Conservation (phyloP, 1,284 basidiomycete genomes). For the Pisolithus thermaeus region DNA sequence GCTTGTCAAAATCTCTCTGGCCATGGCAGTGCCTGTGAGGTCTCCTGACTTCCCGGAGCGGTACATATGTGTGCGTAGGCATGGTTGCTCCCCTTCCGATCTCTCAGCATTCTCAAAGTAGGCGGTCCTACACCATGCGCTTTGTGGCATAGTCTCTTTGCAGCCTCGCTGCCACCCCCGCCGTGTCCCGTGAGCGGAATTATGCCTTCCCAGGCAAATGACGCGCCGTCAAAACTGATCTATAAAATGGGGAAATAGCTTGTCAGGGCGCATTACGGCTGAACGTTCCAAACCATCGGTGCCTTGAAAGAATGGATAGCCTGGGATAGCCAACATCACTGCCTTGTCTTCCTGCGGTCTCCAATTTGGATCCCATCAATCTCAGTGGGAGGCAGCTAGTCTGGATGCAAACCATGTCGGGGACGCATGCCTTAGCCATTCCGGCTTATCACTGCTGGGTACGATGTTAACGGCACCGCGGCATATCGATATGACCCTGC, state of each 20-base stretch:
- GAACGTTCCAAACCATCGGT: not conserved
- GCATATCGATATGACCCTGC: not conserved
- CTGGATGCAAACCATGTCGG: not conserved
- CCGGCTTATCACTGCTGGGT: not conserved
- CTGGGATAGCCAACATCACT: not conserved
- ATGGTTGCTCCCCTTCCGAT: no score
- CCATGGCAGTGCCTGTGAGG: constrained; percentile 23
- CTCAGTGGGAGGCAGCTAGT: not conserved
- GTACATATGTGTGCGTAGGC: no score
- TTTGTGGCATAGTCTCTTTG: no score
- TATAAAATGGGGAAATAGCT: not conserved
- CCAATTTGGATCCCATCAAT: not conserved
- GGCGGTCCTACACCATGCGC: no score
- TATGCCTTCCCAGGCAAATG: not conserved
- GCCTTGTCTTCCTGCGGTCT: not conserved
- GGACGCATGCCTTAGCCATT: not conserved
- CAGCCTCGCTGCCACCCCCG: not conserved
- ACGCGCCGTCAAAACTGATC: not conserved
- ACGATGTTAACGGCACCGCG: not conserved
- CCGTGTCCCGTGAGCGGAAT: not conserved
- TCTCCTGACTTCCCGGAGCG: constrained; percentile 1
- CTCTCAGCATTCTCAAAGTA: no score
- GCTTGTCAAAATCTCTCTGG: constrained; percentile 12
- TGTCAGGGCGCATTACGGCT: not conserved
- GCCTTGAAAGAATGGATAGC: not conserved